A percentile compares a stretch with the other conserved stretches of the same genome.
phyloP scores from a whole-genome alignment of 352 stramenopile genomes.

The Phytophthora pini region DNA sequence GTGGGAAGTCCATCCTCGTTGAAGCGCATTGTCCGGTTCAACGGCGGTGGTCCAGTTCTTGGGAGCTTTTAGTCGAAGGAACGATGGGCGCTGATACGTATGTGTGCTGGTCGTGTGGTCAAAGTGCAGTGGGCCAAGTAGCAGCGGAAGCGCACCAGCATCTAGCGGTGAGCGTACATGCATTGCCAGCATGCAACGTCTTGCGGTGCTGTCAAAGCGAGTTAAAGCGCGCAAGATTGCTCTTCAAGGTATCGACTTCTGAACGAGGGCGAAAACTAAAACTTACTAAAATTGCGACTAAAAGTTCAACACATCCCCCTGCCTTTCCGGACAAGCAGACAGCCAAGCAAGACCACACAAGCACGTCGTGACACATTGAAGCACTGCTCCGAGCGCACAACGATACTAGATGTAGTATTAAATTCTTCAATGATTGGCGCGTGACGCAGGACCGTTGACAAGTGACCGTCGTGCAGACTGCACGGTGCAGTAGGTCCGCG shows the following conservation, averaged over 20 bases:
- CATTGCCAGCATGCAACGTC: not conserved
- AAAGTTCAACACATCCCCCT: slow-evolving; percentile 8
- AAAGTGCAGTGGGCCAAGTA: not conserved
- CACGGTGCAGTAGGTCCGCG: not conserved
- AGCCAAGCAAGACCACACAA: not conserved
- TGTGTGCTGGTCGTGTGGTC: no score
- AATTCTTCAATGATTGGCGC: slow-evolving; percentile 30
- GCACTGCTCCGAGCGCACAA: slow-evolving; percentile 7
- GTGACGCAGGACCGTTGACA: slow-evolving; percentile 29
- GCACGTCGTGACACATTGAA: slow-evolving; percentile 27
- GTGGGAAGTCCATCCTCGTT: slow-evolving; percentile 38
- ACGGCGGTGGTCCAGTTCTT: not conserved
- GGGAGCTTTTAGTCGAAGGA: not conserved
- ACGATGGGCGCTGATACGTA: not conserved
- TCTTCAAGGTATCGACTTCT: not conserved
- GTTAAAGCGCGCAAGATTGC: no score
- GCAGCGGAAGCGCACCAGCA: not conserved
- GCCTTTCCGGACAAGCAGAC: not conserved
- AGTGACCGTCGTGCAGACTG: slow-evolving; percentile 1
- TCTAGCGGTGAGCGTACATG: no score
- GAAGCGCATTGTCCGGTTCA: slow-evolving; percentile 24
- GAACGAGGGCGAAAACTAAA: slow-evolving; percentile 6
- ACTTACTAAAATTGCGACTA: slow-evolving; percentile 18
- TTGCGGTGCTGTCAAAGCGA: not conserved
- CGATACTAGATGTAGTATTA: no score